Evolutionary conservation across 2,329 filamentous ascomycete genomes (phyloP).

Genomic region (Nakataea oryzae): DNA sequence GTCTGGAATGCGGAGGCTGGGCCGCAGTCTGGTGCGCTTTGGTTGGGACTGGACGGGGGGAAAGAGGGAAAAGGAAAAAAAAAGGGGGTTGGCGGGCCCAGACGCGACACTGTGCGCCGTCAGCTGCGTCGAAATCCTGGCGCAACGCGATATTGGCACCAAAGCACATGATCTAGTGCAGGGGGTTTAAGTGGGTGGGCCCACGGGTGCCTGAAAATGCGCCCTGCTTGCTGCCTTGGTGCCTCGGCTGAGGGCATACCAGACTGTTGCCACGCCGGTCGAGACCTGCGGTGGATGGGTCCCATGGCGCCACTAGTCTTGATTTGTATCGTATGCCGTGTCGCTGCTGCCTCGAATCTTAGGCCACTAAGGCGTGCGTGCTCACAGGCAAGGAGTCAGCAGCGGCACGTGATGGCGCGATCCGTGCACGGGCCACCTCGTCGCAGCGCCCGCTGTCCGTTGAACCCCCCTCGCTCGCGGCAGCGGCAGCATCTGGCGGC

Average conservation of each 20-base stretch:
- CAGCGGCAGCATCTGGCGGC: not conserved
- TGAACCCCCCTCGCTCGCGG: not conserved
- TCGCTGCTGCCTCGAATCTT: not conserved
- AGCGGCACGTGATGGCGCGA: not conserved
- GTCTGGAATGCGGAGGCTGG: constrained; percentile 4
- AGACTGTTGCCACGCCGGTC: not conserved
- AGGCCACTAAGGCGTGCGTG: not conserved
- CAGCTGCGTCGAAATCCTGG: constrained; percentile 1
- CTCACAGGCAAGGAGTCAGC: not conserved
- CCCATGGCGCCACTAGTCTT: not conserved
- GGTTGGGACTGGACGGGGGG: not conserved
- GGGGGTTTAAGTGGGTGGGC: not conserved
- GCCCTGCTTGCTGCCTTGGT: not conserved
- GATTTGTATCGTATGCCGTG: not conserved
- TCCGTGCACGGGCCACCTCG: not conserved
- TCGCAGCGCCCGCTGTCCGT: not conserved
- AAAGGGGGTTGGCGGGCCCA: not conserved
- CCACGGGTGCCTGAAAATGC: not conserved
- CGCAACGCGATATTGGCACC: constrained; percentile 14
- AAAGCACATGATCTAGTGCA: constrained; percentile 13
- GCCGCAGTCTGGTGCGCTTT: not conserved
- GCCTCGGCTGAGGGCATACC: not conserved
- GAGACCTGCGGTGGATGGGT: not conserved
- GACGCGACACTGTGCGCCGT: constrained; percentile 9
- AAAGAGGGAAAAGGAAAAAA: not conserved